Base-by-base conservation (phyloP, 139 green algal genomes). In the Zygnema circumcarinatum region DNA sequence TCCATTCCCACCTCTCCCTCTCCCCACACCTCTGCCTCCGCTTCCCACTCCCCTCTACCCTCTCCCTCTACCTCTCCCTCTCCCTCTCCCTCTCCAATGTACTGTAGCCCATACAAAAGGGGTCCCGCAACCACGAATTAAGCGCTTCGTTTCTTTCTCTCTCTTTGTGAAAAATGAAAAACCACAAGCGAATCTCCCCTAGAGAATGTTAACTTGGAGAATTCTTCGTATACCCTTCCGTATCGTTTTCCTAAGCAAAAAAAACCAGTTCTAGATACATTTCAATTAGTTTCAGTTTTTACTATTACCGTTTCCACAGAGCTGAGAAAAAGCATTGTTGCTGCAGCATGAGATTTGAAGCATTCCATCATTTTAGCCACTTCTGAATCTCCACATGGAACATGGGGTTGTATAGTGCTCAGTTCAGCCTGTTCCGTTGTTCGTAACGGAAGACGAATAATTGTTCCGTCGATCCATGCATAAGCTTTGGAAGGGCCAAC, bases 401-500 rank as follows among this genome's bases (percentile, higher is more conserved):
- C 54, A 31, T 29, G 38, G 33, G 39, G 38, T 41, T 73, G 74
- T 41, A 56, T 79, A 35, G 29, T 39, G 25, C 54, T 79, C 36
- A 0, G 32, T 1, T 67, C n/a, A 1, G 74, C 84, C 40, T 84
- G 82, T 11, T 47, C 31, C 22, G 33, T 22, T 32, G 85, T 91
- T 41, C 90, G 84, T 52, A 96, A 89, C 3, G 94, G 93, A 84
- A 96, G 72, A 31, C 94, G 86, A 72, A 95, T 76, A 31, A 96
- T 83, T 20, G 90, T 92, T 31, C 47, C 52, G n/a, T 84, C 41
- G 42, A 76, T 73, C 78, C n/a, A 67, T 2, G 81, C 25, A 40
- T 39, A 67, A 21, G 56, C 33, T 20, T 83, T 56, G 0, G 69
- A n/a, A 21, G 87, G 53, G 47, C 25, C 22, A 1, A 89, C 31